Base-by-base conservation (phyloP, 176 grass and related monocot genomes). In the Elymus sibiricus region DNA sequence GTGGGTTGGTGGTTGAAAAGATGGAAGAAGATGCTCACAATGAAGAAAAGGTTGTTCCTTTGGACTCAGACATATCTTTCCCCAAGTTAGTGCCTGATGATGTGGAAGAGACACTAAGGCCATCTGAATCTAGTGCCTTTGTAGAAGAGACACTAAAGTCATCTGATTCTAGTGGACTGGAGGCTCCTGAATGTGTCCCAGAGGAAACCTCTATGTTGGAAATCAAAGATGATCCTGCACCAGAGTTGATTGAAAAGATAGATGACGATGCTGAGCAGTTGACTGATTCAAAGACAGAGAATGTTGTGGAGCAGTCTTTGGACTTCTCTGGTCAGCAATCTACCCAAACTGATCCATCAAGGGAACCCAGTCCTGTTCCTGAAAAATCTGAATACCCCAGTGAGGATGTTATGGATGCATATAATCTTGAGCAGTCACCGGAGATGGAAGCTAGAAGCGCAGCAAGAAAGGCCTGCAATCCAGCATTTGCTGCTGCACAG, bases 401-500 rank as follows among this genome's bases (percentile, higher is more conserved):
- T 28, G 85, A 90, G 9, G 76, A 87, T 55, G 39, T 34, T 28
- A 37, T 64, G 14, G 70, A 60, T 53, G 46, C 76, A 39, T 46
- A 46, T 84, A 88, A 86, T 90, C 74, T 82, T 74, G 86, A 84
- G 49, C 85, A 94, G 72, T 76, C 84, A 44, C 28, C 61, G 72
- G 91, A 82, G 66, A 85, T 77, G 73, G 94, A 90, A 79, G 80
- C 19, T 64, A 93, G 89, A 86, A 96, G 69, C 51, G 67, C 82
- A 31, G 38, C 46, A 72, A 94, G 79, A 87, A 99, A 87, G 73
- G 65, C 29, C 24, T 89, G 87, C 76, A 99, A 96, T 87, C 90
- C 97, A 68, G 92, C 93, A 37, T 99, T 94, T 89, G 88, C 92
- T 90, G 92, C 94, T 86, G 94, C 94, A 59, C 94, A 99, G 79